Evolutionary conservation across 805 yeast genomes (phyloP).

Genomic region (Nakazawaea ishiwadae): DNA sequence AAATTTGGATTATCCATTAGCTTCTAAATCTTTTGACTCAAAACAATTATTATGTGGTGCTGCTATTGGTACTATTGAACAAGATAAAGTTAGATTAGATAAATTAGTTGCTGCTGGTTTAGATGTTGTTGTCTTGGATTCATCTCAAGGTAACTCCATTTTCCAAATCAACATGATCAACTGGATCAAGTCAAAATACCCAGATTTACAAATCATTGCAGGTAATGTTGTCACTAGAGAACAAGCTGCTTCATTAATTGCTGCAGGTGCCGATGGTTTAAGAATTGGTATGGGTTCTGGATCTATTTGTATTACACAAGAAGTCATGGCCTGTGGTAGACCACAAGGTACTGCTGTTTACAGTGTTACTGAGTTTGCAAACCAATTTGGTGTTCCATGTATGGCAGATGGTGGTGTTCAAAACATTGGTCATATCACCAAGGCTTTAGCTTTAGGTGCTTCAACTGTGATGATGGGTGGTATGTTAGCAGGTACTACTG

Average conservation of each 20-base stretch:
- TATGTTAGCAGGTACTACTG: conserved; percentile 96
- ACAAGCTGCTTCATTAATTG: conserved; percentile 93
- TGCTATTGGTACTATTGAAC: conserved; percentile 90
- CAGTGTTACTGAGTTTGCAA: conserved; percentile 90
- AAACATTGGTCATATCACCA: conserved; percentile 96
- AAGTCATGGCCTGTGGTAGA: conserved; percentile 99
- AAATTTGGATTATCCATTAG: conserved; percentile 89
- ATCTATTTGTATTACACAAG: conserved; percentile 98
- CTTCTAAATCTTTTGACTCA: conserved; percentile 87
- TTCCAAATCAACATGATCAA: conserved; percentile 92
- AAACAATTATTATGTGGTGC: conserved; percentile 99
- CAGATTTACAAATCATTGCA: conserved; percentile 84
- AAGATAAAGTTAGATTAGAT: conserved; percentile 80
- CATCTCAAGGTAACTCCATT: conserved; percentile 95
- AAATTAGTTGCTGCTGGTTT: conserved; percentile 92
- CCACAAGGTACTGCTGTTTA: conserved; percentile 99
- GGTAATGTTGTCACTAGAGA: conserved; percentile 99
- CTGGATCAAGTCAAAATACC: conserved; percentile 80
- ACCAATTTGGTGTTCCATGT: conserved; percentile 95
- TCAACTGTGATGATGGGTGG: conserved; percentile 99
- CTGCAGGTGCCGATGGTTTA: conserved; percentile 96
- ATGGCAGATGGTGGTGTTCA: conserved; percentile 99
- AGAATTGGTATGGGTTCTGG: conserved; percentile 99
- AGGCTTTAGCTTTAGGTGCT: conserved; percentile 96
- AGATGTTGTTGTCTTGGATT: conserved; percentile 93